phyloP scores from a whole-genome alignment of 2,329 filamentous ascomycete genomes.

The Curvularia verruculosa region DNA sequence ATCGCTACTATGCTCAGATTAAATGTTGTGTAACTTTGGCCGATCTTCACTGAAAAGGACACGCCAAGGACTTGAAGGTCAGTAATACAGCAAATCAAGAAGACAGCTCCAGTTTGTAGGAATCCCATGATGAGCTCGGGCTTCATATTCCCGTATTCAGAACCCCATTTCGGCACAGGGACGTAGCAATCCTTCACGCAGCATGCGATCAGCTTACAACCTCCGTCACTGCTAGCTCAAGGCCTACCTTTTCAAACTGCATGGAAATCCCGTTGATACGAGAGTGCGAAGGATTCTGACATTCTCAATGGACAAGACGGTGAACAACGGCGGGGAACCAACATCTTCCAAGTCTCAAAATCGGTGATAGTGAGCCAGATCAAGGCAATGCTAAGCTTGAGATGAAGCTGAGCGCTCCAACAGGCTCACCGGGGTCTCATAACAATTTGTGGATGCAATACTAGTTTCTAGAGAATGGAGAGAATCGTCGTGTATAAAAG shows the following conservation, averaged over 20 bases:
- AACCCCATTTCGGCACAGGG: neutral
- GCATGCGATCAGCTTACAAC: slow-evolving; percentile 14
- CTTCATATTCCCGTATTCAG: neutral
- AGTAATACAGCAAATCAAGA: slow-evolving; percentile 1
- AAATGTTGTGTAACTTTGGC: slow-evolving; percentile 11
- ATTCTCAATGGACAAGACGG: slow-evolving; percentile 2
- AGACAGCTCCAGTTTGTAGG: neutral
- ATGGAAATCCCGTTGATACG: neutral
- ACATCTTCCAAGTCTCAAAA: neutral
- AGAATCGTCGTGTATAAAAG: slow-evolving; percentile 8
- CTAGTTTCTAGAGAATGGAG: neutral
- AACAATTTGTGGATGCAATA: neutral
- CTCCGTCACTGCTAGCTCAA: neutral
- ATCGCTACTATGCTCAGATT: slow-evolving; percentile 8
- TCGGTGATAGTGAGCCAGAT: slow-evolving; percentile 1
- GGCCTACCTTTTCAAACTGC: neutral
- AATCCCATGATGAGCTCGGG: neutral
- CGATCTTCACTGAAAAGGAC: slow-evolving; percentile 2
- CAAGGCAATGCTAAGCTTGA: neutral
- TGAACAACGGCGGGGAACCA: neutral
- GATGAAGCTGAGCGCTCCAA: neutral
- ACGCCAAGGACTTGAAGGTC: neutral
- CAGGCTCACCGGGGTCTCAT: neutral
- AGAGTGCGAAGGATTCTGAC: neutral
- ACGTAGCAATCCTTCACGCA: neutral